Conservation (phyloP, 2,329 filamentous ascomycete species). For the Colletotrichum liaoningense region DNA sequence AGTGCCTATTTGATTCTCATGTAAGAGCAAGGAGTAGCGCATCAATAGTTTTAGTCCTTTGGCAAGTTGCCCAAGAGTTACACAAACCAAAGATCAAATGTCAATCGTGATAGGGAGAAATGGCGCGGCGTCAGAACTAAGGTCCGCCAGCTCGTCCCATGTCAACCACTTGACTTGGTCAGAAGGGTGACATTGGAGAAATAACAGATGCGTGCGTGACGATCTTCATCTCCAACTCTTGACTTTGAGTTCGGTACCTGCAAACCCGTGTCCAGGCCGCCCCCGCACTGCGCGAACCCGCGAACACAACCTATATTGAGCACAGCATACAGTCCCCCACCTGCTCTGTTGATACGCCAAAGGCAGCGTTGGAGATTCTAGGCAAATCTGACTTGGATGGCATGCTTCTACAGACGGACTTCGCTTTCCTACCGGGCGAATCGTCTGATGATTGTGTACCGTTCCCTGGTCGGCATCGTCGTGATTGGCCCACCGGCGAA, state of each 20-base stretch:
- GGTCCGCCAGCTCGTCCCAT: background rate
- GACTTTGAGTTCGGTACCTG: background rate
- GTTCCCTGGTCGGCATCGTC: background rate
- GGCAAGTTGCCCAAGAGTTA: background rate
- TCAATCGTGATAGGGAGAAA: background rate
- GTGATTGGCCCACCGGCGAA: background rate
- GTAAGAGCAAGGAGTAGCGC: background rate
- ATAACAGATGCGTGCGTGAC: conserved; percentile 14
- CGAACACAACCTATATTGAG: background rate
- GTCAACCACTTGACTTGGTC: conserved; percentile 20
- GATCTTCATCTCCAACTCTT: conserved; percentile 25
- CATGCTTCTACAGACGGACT: background rate
- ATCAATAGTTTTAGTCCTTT: background rate
- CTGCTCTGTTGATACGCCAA: conserved; percentile 1
- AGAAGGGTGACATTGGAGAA: conserved; percentile 6
- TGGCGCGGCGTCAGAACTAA: background rate
- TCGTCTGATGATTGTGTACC: background rate
- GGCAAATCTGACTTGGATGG: background rate
- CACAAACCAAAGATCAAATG: background rate
- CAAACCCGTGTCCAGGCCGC: background rate
- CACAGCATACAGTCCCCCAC: background rate
- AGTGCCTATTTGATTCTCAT: conserved; percentile 2
- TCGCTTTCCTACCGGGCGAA: background rate
- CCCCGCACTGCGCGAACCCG: conserved; percentile 6
- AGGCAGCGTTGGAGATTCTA: background rate